Base-by-base conservation (phyloP, 805 yeast genomes). In the Starmera pachycereana region DNA sequence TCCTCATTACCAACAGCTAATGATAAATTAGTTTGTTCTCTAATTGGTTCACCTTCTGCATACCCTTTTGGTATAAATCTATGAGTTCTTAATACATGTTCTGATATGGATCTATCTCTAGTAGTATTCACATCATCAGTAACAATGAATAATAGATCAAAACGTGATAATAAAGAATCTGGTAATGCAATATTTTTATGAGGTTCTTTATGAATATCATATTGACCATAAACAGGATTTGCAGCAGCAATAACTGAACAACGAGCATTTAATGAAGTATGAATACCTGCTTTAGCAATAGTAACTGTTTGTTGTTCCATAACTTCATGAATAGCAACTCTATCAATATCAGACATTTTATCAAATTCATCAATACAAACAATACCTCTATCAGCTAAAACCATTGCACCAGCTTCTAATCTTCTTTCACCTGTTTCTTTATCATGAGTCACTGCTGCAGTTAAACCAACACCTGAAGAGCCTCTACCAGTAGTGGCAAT, bases 281-380 rank as follows among this genome's bases (percentile, higher is more conserved):
- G 97, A 53, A 90, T 90, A 47, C 98, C 98, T 6, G 97, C 98
- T 61, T 90, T 90, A 39, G 97, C 95, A 55, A 90, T 89, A 3
- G 97, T 89, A 27, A 90, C 96, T 0, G 98, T 92, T 62, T 92
- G 98, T 65, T 92, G 98, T 67, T 92, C 98, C 98, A 92, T 92
- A 37, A 92, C 98, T 72, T 92, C 98, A 63, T 92, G 98, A 55
- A 92, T 92, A 2, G 97, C 97, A 39, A 92, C 97, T 58, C 98
- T 75, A 66, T 92, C 98, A 25, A 79, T 76, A 60, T 92, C 98
- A 46, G 85, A 81, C 98, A 92, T 92, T 63, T 92, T 92, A 66
- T 90, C 98, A 57, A 92, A 92, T 69, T 92, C 98, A 70, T 92
- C 98, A 54, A 92, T 94, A 74, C 98, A 92, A 33, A 92, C 97